phyloP scores from a whole-genome alignment of 208 protist genomes.

The Leishmania gerbilli region DNA sequence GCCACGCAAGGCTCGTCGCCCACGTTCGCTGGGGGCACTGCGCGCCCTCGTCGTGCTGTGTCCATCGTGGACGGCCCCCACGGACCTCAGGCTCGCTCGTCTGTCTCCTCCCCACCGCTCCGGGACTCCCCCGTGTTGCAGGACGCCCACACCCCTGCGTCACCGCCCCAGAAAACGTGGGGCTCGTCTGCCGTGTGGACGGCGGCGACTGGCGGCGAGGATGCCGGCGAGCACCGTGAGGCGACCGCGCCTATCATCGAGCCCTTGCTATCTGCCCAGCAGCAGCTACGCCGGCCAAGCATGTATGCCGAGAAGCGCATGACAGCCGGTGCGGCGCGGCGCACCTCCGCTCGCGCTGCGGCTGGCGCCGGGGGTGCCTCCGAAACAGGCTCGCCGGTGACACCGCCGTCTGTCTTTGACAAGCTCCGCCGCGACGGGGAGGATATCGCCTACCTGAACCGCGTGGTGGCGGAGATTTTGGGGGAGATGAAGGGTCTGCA shows the following conservation, averaged over 20 bases:
- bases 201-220: constrained; percentile 23
- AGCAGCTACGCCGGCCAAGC: constrained; percentile 16
- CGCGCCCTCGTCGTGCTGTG: neutral
- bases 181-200: neutral
- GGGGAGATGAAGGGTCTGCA: constrained; percentile 82
- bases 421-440: constrained; percentile 63
- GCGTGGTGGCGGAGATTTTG: constrained; percentile 90
- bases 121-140: neutral
- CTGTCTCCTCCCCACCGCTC: neutral
- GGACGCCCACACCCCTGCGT: neutral
- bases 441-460: constrained; percentile 87
- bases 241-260: neutral
- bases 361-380: neutral
- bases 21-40: neutral
- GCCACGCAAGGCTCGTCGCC: constrained; percentile 7
- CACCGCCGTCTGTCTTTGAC: constrained; percentile 38
- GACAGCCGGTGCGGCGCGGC: constrained; percentile 11
- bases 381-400: neutral
- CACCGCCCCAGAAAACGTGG: neutral
- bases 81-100: neutral
- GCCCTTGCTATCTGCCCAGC: neutral
- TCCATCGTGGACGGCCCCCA: constrained; percentile 12
- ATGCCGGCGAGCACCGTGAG: constrained; percentile 29
- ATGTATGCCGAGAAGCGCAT: constrained; percentile 30
- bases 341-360: constrained; percentile 8